A percentile compares a stretch with the other conserved stretches of the same genome.
Conservation (phyloP, 805 yeast species). For the Starmerella floris region DNA sequence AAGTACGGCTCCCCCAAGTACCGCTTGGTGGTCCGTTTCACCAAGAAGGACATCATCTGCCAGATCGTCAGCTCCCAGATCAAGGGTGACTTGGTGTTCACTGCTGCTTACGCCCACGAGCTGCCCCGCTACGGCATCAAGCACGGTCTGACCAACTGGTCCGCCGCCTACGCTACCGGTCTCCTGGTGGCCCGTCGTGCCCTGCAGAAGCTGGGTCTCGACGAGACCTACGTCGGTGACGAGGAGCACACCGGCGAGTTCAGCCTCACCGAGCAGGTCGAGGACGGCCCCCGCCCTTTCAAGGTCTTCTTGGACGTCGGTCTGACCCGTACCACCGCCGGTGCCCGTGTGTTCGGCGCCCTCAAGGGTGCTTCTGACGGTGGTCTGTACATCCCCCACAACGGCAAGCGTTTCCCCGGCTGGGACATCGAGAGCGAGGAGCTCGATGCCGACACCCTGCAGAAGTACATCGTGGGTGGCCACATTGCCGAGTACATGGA, state of each 20-base stretch:
- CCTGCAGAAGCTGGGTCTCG: constrained; percentile 91
- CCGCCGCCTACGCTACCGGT: constrained; percentile 99
- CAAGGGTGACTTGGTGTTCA: constrained; percentile 89
- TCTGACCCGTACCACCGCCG: constrained; percentile 99
- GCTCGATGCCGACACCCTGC: constrained; percentile 89
- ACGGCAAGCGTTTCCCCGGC: constrained; percentile 99
- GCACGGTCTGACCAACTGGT: constrained; percentile 99
- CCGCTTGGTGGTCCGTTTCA: constrained; percentile 98
- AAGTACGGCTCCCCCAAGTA: constrained; percentile 99
- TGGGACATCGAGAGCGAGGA: constrained; percentile 98
- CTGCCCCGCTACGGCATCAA: constrained; percentile 93
- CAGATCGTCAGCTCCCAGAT: constrained; percentile 94
- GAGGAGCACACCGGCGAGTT: constrained; percentile 99
- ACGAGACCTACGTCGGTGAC: constrained; percentile 96
- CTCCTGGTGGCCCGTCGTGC: constrained; percentile 98
- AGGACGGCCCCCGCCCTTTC: constrained; percentile 99
- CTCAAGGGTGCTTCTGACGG: constrained; percentile 99
- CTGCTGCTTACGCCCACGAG: constrained; percentile 98
- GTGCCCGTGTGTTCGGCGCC: constrained; percentile 99
- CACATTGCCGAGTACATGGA: constrained; percentile 99
- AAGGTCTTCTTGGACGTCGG: constrained; percentile 98
- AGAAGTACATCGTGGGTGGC: constrained; percentile 99
- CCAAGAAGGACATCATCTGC: constrained; percentile 98
- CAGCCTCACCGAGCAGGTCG: constrained; percentile 96
- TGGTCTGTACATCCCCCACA: constrained; percentile 98